A percentile compares a stretch with the other conserved stretches of the same genome.
Conservation (phyloP, 140 eudicot genomes). For the Ambrosia hybrid region DNA sequence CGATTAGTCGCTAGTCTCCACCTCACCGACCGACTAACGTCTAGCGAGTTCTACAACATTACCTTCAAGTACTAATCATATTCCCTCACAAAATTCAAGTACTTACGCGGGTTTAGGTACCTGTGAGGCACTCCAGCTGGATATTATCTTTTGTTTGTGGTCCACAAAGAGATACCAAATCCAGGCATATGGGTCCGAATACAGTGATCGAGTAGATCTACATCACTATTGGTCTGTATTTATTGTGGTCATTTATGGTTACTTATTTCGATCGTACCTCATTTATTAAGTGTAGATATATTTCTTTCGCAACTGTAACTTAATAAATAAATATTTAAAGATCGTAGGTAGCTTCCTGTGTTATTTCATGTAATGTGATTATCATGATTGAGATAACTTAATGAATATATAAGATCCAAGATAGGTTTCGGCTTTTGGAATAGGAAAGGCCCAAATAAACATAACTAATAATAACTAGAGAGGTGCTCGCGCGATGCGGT, state of each 20-base stretch:
- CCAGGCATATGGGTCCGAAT: conserved; percentile 69
- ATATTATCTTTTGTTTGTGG: conserved; percentile 61
- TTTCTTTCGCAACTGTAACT: conserved; percentile 14
- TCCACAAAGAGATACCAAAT: conserved; percentile 68
- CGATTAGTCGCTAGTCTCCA: too few relatives aligned
- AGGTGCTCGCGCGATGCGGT: too few relatives aligned
- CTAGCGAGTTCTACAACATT: too few relatives aligned
- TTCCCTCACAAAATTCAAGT: too few relatives aligned
- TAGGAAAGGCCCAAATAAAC: too few relatives aligned
- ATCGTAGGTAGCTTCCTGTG: too few relatives aligned
- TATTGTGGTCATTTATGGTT: conserved; percentile 20
- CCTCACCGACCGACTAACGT: too few relatives aligned
- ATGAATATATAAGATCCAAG: too few relatives aligned
- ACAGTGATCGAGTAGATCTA: conserved; percentile 16
- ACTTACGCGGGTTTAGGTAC: too few relatives aligned
- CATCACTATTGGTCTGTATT: neutral
- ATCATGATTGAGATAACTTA: neutral
- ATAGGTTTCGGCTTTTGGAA: too few relatives aligned
- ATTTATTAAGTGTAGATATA: conserved; percentile 24
- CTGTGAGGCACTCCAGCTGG: conserved; percentile 44
- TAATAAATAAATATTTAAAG: neutral
- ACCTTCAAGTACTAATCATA: too few relatives aligned
- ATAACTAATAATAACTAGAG: too few relatives aligned
- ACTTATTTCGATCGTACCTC: conserved; percentile 5
- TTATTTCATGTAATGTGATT: neutral